Conservation (phyloP, 805 yeast genomes). For the Metschnikowia lochheadii region DNA sequence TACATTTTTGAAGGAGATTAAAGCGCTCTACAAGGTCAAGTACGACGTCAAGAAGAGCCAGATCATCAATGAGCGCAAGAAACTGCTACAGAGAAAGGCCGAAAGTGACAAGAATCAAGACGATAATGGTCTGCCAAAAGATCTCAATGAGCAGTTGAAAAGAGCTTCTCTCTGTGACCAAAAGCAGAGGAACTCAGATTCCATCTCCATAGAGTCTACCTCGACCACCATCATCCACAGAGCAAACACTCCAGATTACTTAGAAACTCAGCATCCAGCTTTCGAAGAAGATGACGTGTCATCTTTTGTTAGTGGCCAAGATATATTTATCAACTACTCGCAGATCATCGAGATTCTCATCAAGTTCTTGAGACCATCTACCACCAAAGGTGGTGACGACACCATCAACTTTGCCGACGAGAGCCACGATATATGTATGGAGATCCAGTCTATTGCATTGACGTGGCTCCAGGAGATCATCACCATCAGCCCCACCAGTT, state of each 20-base stretch:
- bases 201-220: constrained; percentile 23
- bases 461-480: constrained; percentile 79
- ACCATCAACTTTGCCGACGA: constrained; percentile 28
- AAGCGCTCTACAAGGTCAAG: constrained; percentile 68
- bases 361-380: constrained; percentile 56
- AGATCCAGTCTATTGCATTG: constrained; percentile 74
- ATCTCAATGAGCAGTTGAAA: neutral
- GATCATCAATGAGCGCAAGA: constrained; percentile 16
- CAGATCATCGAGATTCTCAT: constrained; percentile 76
- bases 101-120: neutral
- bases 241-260: constrained; percentile 3
- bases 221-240: constrained; percentile 25
- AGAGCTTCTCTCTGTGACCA: neutral
- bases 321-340: constrained; percentile 73
- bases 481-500: constrained; percentile 69
- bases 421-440: constrained; percentile 38
- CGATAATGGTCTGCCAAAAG: neutral
- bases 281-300: constrained; percentile 23
- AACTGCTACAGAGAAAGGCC: neutral
- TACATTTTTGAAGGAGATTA: constrained; percentile 73
- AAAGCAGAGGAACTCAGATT: constrained; percentile 1
- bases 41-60: constrained; percentile 38
- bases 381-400: constrained; percentile 4
- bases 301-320: constrained; percentile 51
- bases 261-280: neutral